Conservation (phyloP, 495 filamentous ascomycete genomes). For the Rhizodiscina lignyota region DNA sequence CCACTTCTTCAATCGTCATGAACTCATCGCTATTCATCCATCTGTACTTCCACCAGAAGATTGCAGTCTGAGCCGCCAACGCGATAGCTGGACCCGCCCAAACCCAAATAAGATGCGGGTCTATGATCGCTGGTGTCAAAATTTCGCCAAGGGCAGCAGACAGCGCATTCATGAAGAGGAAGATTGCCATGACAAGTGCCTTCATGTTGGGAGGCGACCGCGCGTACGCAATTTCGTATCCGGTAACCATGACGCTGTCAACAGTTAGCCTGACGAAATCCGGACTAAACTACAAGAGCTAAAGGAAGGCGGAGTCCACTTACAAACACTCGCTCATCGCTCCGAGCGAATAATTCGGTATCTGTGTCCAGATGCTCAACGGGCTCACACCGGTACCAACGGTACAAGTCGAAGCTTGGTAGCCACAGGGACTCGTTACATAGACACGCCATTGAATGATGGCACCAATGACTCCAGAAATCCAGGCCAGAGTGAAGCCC, state of each 20-base stretch:
- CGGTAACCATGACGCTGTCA: slow-evolving; percentile 5
- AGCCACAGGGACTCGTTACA: slow-evolving; percentile 9
- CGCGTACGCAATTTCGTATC: slow-evolving; percentile 6
- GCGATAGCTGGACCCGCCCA: slow-evolving; percentile 35
- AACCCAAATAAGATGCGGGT: slow-evolving; percentile 25
- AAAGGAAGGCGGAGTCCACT: no score
- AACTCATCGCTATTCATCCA: slow-evolving; percentile 18
- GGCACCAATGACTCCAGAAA: slow-evolving; percentile 10
- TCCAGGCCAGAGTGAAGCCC: slow-evolving; percentile 13
- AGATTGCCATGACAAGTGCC: slow-evolving; percentile 9
- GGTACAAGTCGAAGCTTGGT: slow-evolving; percentile 4
- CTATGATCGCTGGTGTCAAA: slow-evolving; percentile 8
- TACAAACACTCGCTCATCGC: slow-evolving; percentile 14
- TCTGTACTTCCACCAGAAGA: slow-evolving; percentile 31
- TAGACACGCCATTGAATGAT: slow-evolving; percentile 14
- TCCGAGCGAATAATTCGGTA: slow-evolving; percentile 11
- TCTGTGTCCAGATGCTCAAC: slow-evolving; percentile 9
- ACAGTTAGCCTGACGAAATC: no score
- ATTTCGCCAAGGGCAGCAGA: slow-evolving; percentile 8
- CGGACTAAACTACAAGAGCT: no score
- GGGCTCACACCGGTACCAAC: slow-evolving; percentile 5
- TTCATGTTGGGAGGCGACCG: neutral
- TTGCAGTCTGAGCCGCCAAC: slow-evolving; percentile 27
- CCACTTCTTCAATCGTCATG: neutral
- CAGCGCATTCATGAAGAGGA: slow-evolving; percentile 10